Evolutionary conservation across 306 rosid species (phyloP).

Genomic region (Sesbania bispinosa): DNA sequence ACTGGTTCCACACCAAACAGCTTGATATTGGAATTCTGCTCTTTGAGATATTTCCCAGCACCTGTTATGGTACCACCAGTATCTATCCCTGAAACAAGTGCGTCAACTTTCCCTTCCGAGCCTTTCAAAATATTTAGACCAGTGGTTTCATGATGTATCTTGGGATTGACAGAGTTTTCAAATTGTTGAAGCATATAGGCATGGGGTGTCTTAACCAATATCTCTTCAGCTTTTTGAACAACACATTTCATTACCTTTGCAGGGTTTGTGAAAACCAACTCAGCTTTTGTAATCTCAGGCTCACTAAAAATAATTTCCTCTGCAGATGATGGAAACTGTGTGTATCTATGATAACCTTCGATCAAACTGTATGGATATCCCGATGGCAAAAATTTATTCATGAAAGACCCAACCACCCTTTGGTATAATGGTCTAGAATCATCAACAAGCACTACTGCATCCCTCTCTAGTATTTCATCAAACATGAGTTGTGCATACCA

Average conservation of each 20-base stretch:
- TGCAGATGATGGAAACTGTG: too few species aligned
- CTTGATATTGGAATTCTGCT: conserved; percentile 69
- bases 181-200: conserved; percentile 76
- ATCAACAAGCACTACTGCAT: too few species aligned
- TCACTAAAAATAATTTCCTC: too few species aligned
- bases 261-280: conserved; percentile 74
- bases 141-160: conserved; percentile 83
- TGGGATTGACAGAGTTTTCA: conserved; percentile 88
- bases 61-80: conserved; percentile 87
- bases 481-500: too few species aligned
- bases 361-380: too few species aligned
- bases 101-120: conserved; percentile 59
- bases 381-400: too few species aligned
- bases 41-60: conserved; percentile 75
- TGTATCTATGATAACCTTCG: too few species aligned
- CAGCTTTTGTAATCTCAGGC: too few species aligned
- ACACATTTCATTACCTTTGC: conserved; percentile 83
- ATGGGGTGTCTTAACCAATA: conserved; percentile 69
- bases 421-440: too few species aligned
- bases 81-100: conserved; percentile 70
- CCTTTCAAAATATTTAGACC: conserved; percentile 91
- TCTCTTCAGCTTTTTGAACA: conserved; percentile 79
- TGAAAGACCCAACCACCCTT: too few species aligned
- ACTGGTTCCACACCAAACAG: conserved; percentile 73
- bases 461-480: too few species aligned